Base-by-base conservation (phyloP, 1,284 basidiomycete genomes). In the Wallemia mellicola region DNA sequence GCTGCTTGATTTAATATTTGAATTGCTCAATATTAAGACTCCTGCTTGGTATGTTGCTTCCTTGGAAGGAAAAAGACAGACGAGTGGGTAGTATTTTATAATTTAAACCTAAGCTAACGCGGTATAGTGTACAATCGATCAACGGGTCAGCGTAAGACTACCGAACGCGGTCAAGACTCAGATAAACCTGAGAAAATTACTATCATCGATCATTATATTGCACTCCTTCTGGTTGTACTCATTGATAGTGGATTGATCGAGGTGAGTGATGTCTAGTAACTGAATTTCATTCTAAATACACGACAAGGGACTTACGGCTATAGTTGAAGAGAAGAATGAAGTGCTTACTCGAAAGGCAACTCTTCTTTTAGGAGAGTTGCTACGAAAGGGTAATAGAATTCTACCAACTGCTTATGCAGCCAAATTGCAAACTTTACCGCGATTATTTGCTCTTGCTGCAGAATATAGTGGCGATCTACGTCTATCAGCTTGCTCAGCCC, bases 191-290 rank as follows among this genome's bases (percentile, higher is more conserved):
- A 81, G 63, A 75, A 77, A 9, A 71, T 88, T 38, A 91, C 84
- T 64, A 71, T 96, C 3, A 82, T 88, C 1, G 89, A 96, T 66
- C 92, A 98, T 66, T 99, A 88, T 67, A 79, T 92, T 55, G 83
- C 84, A 0, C 74, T 99, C n/a, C 73, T 98, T 1, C 75, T 96
- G 7, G 75, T 86, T 15, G 78, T 95, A 2, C 81, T 96, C 61
- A 79, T 83, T 17, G 83, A 91, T 64, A 82, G 85, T 1, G 92
- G 91, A 9, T 71, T 98, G 1, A 72, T 88, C 38, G 86, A 91
- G 68, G n/a, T n/a, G n/a, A n/a, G n/a, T n/a, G n/a, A n/a, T n/a
- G n/a, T n/a, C n/a, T n/a, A n/a, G n/a, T n/a, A n/a, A n/a, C n/a
- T n/a, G n/a, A n/a, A n/a, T n/a, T n/a, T n/a, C n/a, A n/a, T n/a